These are phyloP conservation scores for Lenzites betulinus DNA, from an alignment of 768 basidiomycete genomes.

Conservation along the genomic window DNA sequence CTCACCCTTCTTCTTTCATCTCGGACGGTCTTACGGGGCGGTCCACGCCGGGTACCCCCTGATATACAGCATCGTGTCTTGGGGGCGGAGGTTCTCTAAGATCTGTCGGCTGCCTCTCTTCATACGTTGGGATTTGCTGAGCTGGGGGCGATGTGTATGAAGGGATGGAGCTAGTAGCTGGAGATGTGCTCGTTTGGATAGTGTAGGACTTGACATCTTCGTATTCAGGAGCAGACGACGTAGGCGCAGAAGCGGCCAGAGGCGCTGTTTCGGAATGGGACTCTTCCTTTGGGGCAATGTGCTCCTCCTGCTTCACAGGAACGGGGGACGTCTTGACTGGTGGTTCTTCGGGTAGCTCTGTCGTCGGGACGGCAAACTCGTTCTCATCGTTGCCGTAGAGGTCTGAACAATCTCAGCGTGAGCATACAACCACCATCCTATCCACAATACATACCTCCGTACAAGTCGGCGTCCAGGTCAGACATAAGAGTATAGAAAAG, in stretches of 20 bases:
- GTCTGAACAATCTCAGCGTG: conserved; percentile 42
- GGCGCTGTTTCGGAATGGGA: background rate
- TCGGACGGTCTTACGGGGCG: conserved; percentile 81
- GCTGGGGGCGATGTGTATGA: conserved; percentile 47
- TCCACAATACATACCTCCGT: conserved; percentile 63
- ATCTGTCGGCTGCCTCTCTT: conserved; percentile 59
- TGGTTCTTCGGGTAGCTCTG: conserved; percentile 38
- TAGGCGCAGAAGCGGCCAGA: conserved; percentile 5
- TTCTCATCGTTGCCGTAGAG: conserved; percentile 66
- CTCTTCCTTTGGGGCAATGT: background rate
- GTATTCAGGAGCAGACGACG: conserved; percentile 11
- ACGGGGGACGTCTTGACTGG: conserved; percentile 24
- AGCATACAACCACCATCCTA: background rate
- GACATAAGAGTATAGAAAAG: conserved; percentile 51
- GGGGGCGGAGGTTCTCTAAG: conserved; percentile 45
- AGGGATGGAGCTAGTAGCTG: conserved; percentile 18
- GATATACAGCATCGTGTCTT: conserved; percentile 38
- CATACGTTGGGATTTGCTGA: conserved; percentile 80
- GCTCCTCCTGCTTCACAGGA: conserved; percentile 10
- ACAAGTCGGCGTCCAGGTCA: conserved; percentile 87
- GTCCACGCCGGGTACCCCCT: conserved; percentile 45
- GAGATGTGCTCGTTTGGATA: conserved; percentile 22
- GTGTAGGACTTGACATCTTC: conserved; percentile 29
- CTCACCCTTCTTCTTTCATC: conserved; percentile 99
- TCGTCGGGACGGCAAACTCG: conserved; percentile 54